phyloP scores from a whole-genome alignment of 371 early-diverging fungal genomes.

The Racocetra persica region DNA sequence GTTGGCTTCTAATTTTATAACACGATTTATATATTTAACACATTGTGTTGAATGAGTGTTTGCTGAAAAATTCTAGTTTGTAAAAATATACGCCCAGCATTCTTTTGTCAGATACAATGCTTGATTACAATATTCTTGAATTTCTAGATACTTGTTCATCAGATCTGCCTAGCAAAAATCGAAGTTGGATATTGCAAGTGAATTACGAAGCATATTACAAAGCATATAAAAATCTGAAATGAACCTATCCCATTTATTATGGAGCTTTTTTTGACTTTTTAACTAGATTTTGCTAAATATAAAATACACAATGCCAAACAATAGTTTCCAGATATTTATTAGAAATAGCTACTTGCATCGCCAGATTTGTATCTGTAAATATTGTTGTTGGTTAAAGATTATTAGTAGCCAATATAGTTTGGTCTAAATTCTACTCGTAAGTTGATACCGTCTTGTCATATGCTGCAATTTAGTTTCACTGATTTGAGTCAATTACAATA shows the following conservation, averaged over 20 bases:
- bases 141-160: no score
- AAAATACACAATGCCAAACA: neutral
- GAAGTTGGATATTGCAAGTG: no score
- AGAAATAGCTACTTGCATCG: neutral
- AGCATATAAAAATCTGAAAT: neutral
- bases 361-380: neutral
- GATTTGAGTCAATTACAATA: conserved; percentile 42
- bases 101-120: no score
- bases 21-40: no score
- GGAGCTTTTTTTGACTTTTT: neutral
- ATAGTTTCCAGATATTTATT: neutral
- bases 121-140: no score
- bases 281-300: neutral
- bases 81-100: no score
- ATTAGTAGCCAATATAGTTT: neutral
- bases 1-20: no score
- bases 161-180: no score
- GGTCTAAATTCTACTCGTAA: conserved; percentile 34
- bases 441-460: conserved; percentile 32
- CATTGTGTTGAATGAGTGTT: no score
- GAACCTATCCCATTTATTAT: neutral
- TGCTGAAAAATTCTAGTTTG: no score
- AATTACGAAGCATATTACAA: no score
- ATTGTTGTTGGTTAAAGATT: neutral
- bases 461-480: conserved; percentile 13